These are phyloP conservation scores for Solanum arcanum DNA, from an alignment of 257 asterid species.

Conservation along the genomic window DNA sequence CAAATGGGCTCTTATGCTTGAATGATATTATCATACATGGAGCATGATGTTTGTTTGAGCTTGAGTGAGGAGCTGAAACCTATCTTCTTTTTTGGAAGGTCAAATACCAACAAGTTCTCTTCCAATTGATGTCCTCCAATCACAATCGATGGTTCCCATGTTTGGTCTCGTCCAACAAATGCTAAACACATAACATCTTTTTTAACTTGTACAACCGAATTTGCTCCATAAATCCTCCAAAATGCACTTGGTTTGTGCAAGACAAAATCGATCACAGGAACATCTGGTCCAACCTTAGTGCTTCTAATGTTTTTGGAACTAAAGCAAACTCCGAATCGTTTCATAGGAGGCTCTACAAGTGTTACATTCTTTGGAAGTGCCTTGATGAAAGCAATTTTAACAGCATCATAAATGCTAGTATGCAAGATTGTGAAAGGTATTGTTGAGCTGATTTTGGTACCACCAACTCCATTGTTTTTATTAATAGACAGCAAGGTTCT, in stretches of 20 bases:
- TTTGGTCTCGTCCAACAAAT: constrained; percentile 23
- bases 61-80: constrained; percentile 30
- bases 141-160: constrained; percentile 16
- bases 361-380: neutral
- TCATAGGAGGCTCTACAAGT: constrained; percentile 1
- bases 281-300: neutral
- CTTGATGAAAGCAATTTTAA: neutral
- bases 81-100: constrained; percentile 22
- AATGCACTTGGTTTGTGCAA: neutral
- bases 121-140: constrained; percentile 37
- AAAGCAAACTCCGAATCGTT: constrained; percentile 8
- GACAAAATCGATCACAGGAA: constrained; percentile 15
- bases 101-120: constrained; percentile 37
- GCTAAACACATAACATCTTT: constrained; percentile 24
- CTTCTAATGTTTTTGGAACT: neutral
- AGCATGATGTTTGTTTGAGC: constrained; percentile 18
- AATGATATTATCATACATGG: constrained; percentile 10
- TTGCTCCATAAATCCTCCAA: constrained; percentile 37
- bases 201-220: constrained; percentile 16
- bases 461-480: neutral
- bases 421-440: constrained; percentile 8
- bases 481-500: neutral
- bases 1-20: fast-evolving
- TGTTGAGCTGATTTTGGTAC: constrained; percentile 4
- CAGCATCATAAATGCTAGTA: constrained; percentile 2